Base-by-base conservation (phyloP, 2,329 filamentous ascomycete species). In the Cladosporium sp. region DNA sequence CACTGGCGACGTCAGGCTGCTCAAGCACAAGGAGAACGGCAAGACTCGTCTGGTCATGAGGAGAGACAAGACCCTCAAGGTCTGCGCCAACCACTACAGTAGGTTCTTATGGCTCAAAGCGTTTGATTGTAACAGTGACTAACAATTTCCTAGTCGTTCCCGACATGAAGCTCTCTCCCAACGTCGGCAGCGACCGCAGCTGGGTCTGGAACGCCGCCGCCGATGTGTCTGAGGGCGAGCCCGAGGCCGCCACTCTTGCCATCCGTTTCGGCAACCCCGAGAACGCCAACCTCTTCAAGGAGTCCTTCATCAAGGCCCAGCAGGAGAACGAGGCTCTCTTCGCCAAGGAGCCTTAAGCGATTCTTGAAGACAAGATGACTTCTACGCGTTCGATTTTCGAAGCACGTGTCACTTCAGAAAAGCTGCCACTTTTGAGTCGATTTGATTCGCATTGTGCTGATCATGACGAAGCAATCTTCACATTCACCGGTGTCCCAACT, bases 61-160 rank as follows among this genome's bases (percentile, higher is more conserved):
- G 76, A 86, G 94, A 75, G 94, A 99, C 83, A 97, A 97, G 90
- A 99, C 94, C 62, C 87, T 97, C 81, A 99, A 99, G 85, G 94
- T 99, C 79, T 99, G 94, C 88, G 94, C 94, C 74, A 99, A 99
- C 84, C 94, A 99, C 84, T 99, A 99, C 80, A 88, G 92, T 96
- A 87, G 72, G 89, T 80, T 45, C 36, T 39, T 11, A 22, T 37
- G 9, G 51, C 51, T 37, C 36, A 3, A 2, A 34, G 8, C 22
- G 42, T 2, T n/a, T 37, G 43, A 22, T 20, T 43, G 52, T 40
- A 68, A 54, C 63, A 74, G 55, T 70, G 61, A 47, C 64, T 67
- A 60, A 67, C 47, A 25, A 5, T 3, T 51, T 20, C 59, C 38
- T 57, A 96, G 92, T 99, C 72, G 91, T 96, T 62, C 93, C 93